Percentiles rank a stretch among this genome's conserved stretches.
Evolutionary conservation across 495 filamentous ascomycete species (phyloP).

Genomic region (Penicillium paxilli): DNA sequence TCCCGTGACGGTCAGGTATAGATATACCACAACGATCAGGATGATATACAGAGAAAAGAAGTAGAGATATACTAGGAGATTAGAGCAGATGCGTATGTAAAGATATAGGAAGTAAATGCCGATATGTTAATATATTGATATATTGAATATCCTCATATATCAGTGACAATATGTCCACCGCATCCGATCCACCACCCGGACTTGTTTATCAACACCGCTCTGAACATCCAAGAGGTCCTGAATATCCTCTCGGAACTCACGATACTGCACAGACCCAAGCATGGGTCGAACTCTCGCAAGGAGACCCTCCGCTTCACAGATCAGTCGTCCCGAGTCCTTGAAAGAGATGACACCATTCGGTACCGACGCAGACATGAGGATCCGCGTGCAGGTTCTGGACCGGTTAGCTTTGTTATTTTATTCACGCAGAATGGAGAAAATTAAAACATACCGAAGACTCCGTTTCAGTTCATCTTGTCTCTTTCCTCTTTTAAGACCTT

Average conservation of each 20-base stretch:
- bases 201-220: slow-evolving; percentile 67
- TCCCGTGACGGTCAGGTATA: too few relatives aligned
- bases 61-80: neutral
- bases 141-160: too few relatives aligned
- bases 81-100: too few relatives aligned
- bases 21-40: too few relatives aligned
- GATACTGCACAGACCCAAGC: slow-evolving; percentile 68
- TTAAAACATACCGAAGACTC: slow-evolving; percentile 60
- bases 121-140: too few relatives aligned
- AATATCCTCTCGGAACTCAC: slow-evolving; percentile 83
- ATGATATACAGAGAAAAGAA: neutral
- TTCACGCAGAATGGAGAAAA: neutral
- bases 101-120: too few relatives aligned
- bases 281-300: slow-evolving; percentile 61
- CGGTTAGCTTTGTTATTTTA: neutral
- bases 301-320: slow-evolving; percentile 84
- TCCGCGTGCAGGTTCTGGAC: slow-evolving; percentile 74
- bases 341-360: slow-evolving; percentile 71
- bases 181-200: slow-evolving; percentile 75
- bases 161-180: slow-evolving; percentile 81
- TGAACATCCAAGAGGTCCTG: slow-evolving; percentile 78
- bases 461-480: slow-evolving; percentile 66
- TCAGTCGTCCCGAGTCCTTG: slow-evolving; percentile 84
- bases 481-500: slow-evolving; percentile 58
- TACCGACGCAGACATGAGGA: slow-evolving; percentile 63